phyloP scores from a whole-genome alignment of 345 rosid genomes.

The Capsella bursapastoris region DNA sequence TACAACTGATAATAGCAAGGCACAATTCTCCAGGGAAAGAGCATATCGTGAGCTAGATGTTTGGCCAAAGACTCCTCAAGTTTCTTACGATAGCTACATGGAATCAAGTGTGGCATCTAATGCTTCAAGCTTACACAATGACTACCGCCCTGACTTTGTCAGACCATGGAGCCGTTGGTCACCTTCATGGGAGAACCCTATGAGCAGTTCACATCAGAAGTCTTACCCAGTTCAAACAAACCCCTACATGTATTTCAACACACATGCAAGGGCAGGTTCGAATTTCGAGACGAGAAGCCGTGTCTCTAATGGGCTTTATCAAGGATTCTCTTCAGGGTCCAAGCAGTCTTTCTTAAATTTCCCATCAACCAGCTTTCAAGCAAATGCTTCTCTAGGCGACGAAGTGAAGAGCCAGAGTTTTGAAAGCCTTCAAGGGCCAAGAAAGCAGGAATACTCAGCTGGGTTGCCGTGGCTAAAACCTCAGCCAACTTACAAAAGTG shows the following conservation, averaged over 20 bases:
- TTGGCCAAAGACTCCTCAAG: conserved; percentile 54
- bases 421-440: conserved; percentile 44
- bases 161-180: conserved; percentile 57
- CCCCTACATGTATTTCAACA: conserved; percentile 51
- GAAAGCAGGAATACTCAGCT: conserved; percentile 47
- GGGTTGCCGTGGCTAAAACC: conserved; percentile 59
- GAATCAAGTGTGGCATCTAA: conserved; percentile 52
- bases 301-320: conserved; percentile 56
- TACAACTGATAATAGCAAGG: conserved; percentile 56
- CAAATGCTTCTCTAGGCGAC: conserved; percentile 40
- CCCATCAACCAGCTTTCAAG: conserved; percentile 25
- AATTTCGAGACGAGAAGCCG: conserved; percentile 53
- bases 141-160: conserved; percentile 52
- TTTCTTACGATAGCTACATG: conserved; percentile 45
- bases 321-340: conserved; percentile 59
- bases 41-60: conserved; percentile 46
- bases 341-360: conserved; percentile 44
- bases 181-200: conserved; percentile 58
- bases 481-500: conserved; percentile 36
- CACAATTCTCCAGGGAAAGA: conserved; percentile 51
- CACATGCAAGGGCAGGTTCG: conserved; percentile 50
- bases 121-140: conserved; percentile 48
- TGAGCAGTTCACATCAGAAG: conserved; percentile 45
- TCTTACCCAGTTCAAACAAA: conserved; percentile 51
- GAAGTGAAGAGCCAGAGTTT: conserved; percentile 35